Evolutionary conservation across 176 grass and related monocot species (phyloP), one percentile per base, ranked within the genome.

Genomic region (Rhynchospora breviuscula): DNA sequence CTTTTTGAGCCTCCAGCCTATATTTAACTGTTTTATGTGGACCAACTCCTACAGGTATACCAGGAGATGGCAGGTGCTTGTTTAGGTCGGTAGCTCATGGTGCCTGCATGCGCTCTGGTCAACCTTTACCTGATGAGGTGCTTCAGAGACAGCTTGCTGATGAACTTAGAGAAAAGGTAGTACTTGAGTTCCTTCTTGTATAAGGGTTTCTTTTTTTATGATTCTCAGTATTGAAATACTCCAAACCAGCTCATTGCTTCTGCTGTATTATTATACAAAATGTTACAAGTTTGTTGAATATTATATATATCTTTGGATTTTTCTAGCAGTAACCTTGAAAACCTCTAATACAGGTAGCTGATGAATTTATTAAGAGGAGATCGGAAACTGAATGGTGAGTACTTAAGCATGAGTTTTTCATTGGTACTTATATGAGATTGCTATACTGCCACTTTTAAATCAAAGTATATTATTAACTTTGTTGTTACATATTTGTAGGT

Each of bases 21-120:
- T 57, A 78, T 18, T n/a, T 82, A 54, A 56, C 14, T 79, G 22
- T 75, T 85, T 86, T 85, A 79, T 46, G 23, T 91, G 62, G 46
- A 81, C 77, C 35, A 40, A 40, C 35, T 40, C 35, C 21, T 18
- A 14, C 15, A 95, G 96, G 91, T 4, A 99, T 95, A 82, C 93
- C 96, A 64, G 96, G 96, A 86, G 93, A 99, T 85, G 94, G 91
- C 74, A 88, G 94, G 65, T 97, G 94, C 58, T 85, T 97, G 48
- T 93, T 97, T 78, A 89, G 93, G 61, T 95, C 96, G 6, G 86
- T 99, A 59, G 88, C 87, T 79, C 93, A 95, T 83, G 96, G 93
- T 49, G 91, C 93, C 6, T 89, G 89, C 46, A n/a, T 89, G 62
- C 68, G 91, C 7, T 85, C 85, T 9, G 89, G 93, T 57, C 83